A percentile compares a stretch with the other conserved stretches of the same genome.
These are phyloP conservation scores for Caryopteris hybrid DNA, from an alignment of 305 asterid species.

Conservation along the genomic window DNA sequence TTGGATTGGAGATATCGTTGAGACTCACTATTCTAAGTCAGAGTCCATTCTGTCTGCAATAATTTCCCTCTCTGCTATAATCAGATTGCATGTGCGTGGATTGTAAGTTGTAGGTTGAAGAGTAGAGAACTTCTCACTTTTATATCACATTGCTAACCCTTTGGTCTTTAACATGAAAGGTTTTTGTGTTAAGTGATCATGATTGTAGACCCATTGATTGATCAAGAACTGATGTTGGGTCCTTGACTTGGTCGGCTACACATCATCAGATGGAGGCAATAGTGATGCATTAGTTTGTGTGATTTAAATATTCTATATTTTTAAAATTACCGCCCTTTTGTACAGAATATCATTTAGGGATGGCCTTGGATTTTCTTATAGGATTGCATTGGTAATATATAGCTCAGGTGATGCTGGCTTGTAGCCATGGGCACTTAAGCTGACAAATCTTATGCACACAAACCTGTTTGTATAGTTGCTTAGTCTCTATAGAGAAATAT, in stretches of 20 bases:
- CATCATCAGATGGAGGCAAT: background rate
- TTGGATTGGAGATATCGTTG: background rate
- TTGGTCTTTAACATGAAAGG: background rate
- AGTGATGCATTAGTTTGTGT: background rate
- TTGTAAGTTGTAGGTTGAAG: background rate
- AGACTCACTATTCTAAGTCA: background rate
- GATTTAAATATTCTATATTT: background rate
- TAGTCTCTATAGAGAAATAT: background rate
- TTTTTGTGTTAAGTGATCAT: background rate
- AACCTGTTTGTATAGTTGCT: background rate
- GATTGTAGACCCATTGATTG: background rate
- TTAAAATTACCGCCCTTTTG: background rate
- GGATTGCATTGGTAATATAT: background rate
- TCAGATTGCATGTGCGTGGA: background rate
- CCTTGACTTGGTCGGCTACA: background rate
- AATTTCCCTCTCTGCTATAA: background rate
- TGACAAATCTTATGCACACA: background rate
- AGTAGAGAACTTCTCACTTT: background rate
- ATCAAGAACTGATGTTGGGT: background rate
- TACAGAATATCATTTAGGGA: background rate
- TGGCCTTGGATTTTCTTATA: background rate
- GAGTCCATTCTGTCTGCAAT: background rate
- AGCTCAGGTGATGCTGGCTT: background rate
- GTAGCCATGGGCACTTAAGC: background rate
- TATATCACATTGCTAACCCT: background rate